Evolutionary conservation across 140 eudicot species (phyloP), one percentile per base, ranked within the genome.

Genomic region (Bidens hawaiensis): DNA sequence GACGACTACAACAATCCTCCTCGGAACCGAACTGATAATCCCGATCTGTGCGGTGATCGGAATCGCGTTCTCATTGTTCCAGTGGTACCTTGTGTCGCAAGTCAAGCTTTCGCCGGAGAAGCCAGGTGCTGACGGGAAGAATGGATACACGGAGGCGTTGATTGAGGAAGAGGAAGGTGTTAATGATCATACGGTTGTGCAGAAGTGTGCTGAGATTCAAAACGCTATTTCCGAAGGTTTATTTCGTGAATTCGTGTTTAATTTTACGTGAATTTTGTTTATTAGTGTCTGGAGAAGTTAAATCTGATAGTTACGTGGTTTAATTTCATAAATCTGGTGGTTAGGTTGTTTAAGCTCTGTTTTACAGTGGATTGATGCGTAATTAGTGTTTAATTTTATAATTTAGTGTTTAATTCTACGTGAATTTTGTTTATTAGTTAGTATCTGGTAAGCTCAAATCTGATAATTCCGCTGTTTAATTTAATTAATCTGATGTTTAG

Each of bases 161-260:
- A 77, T 81, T 53, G 78, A 77, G 50, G 83, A 82, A 33, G 84
- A 75, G 24, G 88, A 78, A 36, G 84, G 79, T 8, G 11, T 78
- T 38, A 78, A 82, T 18, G 81, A 82, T 61, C 87, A 78, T 36
- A 69, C 64, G 17, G 67, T 81, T 15, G 83, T 81, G 6, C 62
- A 53, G 0, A 74, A 67, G 16, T 81, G 87, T 31, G 83, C 87
- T 8, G 83, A 81, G 43, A 78, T 81, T 19, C 87, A 81, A 38
- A 68, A 18, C 57, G 81, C 80, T 17, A 81, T 81, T 23, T 73
- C 75, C 2, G 81, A 74, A 77, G 87, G 87, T 38, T 10, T 38
- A 38, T 30, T 4, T 30, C 6, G 5, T 30, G 3, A 10, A 38
- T 38, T 38, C 11, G 11, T 38, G 3, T 12, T 0, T 34, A 8